Conservation (phyloP, 108 stramenopile genomes). For the Epipyxis sp. region DNA sequence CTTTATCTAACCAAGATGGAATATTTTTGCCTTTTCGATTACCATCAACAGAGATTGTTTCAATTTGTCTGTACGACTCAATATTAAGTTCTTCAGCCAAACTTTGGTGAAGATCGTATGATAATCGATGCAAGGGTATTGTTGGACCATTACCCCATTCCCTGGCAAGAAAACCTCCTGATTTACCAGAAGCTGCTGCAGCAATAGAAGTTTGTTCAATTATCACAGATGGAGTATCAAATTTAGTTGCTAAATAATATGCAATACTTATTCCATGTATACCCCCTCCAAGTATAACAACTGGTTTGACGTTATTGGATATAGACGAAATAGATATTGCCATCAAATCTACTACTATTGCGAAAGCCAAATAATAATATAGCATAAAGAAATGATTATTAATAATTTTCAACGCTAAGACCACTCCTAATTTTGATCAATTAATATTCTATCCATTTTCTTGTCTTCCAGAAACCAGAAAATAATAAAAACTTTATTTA, state of each 20-base stretch:
- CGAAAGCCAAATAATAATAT: no score
- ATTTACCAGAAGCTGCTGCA: conserved; percentile 78
- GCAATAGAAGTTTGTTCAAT: conserved; percentile 69
- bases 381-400: no score
- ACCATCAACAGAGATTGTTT: conserved; percentile 51
- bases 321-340: no score
- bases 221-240: conserved; percentile 51
- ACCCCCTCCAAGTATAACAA: conserved; percentile 74
- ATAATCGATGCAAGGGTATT: conserved; percentile 52
- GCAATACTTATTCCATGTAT: conserved; percentile 73
- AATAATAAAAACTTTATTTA: no score
- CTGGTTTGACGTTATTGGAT: no score
- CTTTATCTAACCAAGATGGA: conserved; percentile 47
- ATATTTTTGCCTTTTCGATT: conserved; percentile 49
- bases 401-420: no score
- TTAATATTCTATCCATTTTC: no score
- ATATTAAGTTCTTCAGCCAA: conserved; percentile 62
- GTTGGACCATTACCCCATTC: conserved; percentile 64
- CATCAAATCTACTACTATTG: no score
- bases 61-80: conserved; percentile 60
- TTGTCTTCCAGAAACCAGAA: no score
- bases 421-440: no score
- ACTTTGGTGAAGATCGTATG: conserved; percentile 74
- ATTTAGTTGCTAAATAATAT: conserved; percentile 58
- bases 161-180: conserved; percentile 82